A percentile compares a stretch with the other conserved stretches of the same genome.
phyloP scores from a whole-genome alignment of 2,329 filamentous ascomycete species.

The Leptodontidium sp. region DNA sequence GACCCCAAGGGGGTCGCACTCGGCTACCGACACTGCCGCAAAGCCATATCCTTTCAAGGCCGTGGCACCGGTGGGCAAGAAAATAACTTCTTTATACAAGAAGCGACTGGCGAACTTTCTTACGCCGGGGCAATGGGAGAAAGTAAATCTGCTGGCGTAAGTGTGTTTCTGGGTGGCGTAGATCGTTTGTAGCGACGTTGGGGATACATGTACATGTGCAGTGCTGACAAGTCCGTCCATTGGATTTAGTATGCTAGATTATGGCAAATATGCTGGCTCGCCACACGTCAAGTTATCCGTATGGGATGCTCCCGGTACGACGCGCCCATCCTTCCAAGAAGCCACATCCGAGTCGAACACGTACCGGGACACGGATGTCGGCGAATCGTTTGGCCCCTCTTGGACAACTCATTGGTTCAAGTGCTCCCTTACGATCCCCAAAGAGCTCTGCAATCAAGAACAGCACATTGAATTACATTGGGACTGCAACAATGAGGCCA shows the following conservation, averaged over 20 bases:
- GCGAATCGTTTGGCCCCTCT: slow-evolving; percentile 86
- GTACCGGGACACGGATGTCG: slow-evolving; percentile 78
- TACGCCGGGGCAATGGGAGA: slow-evolving; percentile 12
- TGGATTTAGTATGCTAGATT: not conserved
- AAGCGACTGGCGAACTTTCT: slow-evolving; percentile 12
- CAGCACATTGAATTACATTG: slow-evolving; percentile 88
- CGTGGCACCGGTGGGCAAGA: slow-evolving; percentile 16
- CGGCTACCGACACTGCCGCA: not conserved
- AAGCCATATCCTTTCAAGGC: slow-evolving; percentile 11
- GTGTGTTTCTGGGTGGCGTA: not conserved
- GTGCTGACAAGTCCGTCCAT: slow-evolving; percentile 1
- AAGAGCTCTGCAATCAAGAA: slow-evolving; percentile 75
- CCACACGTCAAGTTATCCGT: slow-evolving; percentile 85
- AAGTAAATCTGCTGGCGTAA: slow-evolving; percentile 15
- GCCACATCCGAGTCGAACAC: slow-evolving; percentile 67
- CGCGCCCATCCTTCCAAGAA: slow-evolving; percentile 86
- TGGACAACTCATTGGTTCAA: slow-evolving; percentile 99
- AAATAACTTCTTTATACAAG: slow-evolving; percentile 16
- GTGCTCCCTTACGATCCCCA: slow-evolving; percentile 79
- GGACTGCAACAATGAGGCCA: slow-evolving; percentile 93
- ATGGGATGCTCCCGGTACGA: slow-evolving; percentile 81
- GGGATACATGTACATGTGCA: not conserved
- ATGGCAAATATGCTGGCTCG: slow-evolving; percentile 41
- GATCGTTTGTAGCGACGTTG: not conserved
- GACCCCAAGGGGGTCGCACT: not conserved